Conservation (phyloP, 1,284 basidiomycete species). For the Phellopilus nigrolimitatus region DNA sequence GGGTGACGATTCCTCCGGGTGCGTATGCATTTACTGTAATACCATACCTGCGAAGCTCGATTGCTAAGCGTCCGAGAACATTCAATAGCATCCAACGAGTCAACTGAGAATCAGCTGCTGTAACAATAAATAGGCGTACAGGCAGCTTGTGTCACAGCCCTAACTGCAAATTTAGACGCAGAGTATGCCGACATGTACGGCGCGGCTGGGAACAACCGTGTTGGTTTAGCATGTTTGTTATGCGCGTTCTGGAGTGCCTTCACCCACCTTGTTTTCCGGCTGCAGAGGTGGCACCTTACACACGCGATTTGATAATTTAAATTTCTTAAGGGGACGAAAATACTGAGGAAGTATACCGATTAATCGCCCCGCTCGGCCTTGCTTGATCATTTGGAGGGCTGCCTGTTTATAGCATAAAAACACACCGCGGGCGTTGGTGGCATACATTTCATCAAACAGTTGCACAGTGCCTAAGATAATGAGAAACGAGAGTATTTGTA, state of each 20-base stretch:
- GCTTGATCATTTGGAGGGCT: conserved; percentile 21
- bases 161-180: conserved; percentile 17
- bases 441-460: conserved; percentile 1
- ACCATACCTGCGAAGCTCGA: conserved; percentile 21
- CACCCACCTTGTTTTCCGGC: conserved; percentile 11
- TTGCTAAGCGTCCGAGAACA: conserved; percentile 13
- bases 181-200: conserved; percentile 9
- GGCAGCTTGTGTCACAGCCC: conserved; percentile 16
- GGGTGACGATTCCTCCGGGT: conserved; percentile 12
- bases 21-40: conserved; percentile 18
- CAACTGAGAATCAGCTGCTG: not conserved
- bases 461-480: conserved; percentile 5
- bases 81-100: not conserved
- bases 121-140: conserved; percentile 1
- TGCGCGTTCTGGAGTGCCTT: not conserved
- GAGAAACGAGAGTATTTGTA: not conserved
- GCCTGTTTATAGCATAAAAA: conserved; percentile 20
- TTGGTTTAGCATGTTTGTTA: no score
- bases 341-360: conserved; percentile 6
- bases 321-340: no score
- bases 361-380: conserved; percentile 17
- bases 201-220: not conserved
- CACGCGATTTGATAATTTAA: no score
- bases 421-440: conserved; percentile 15
- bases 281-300: conserved; percentile 13